phyloP scores from a whole-genome alignment of 352 stramenopile species.

The Phytophthora constricta region DNA sequence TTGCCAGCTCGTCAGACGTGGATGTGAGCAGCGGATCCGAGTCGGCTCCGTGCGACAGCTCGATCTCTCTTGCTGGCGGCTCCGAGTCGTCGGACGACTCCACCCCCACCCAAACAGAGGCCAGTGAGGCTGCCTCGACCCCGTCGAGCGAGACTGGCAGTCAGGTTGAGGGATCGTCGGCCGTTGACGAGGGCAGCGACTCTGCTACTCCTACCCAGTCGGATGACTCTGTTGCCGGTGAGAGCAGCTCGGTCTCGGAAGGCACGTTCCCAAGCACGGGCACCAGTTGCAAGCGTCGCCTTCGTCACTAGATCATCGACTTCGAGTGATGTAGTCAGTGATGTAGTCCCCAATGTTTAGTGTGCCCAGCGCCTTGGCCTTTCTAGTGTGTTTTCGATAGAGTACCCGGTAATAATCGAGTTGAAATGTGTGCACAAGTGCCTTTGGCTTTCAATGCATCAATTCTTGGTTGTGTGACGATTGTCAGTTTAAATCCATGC shows the following conservation, averaged over 20 bases:
- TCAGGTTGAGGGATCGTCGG: conserved; percentile 6
- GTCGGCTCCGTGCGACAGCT: conserved; percentile 28
- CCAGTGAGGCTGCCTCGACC: conserved; percentile 8
- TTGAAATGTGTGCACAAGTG: too few relatives aligned
- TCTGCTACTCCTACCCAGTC: conserved; percentile 6
- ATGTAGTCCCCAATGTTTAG: not conserved
- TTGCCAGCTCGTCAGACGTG: conserved; percentile 20
- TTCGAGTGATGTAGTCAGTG: not conserved
- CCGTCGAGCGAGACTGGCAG: conserved; percentile 15
- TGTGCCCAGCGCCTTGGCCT: not conserved
- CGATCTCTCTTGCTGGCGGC: conserved; percentile 24
- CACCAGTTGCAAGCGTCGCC: conserved; percentile 35
- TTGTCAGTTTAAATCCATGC: too few relatives aligned
- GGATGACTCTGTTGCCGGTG: conserved; percentile 7
- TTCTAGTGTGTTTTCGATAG: not conserved
- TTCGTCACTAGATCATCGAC: conserved; percentile 27
- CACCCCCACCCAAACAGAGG: conserved; percentile 14
- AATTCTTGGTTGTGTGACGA: too few relatives aligned
- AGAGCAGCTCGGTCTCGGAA: conserved; percentile 18
- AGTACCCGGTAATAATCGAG: too few relatives aligned
- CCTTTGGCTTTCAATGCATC: too few relatives aligned
- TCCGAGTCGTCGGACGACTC: conserved; percentile 6
- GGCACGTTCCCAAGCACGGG: conserved; percentile 29
- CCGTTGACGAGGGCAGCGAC: conserved; percentile 1
- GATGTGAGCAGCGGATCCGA: conserved; percentile 21